Conservation (phyloP, 768 basidiomycete species). For the Mycena galericulata region DNA sequence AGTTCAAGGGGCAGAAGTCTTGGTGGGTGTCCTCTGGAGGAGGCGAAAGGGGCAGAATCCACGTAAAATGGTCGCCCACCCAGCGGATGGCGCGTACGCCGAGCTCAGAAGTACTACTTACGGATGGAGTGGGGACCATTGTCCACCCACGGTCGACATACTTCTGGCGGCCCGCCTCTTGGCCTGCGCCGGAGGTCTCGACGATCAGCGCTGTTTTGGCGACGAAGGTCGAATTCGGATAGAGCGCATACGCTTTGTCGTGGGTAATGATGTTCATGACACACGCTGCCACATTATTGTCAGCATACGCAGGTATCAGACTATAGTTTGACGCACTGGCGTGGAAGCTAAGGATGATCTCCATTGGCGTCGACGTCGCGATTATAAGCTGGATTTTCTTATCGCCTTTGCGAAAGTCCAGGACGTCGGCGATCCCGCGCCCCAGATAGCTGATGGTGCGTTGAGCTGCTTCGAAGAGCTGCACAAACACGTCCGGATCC, state of each 20-base stretch:
- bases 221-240: slow-evolving; percentile 55
- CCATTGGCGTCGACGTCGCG: slow-evolving; percentile 45
- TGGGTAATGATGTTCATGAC: slow-evolving; percentile 60
- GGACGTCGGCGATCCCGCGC: slow-evolving; percentile 44
- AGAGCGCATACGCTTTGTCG: slow-evolving; percentile 54
- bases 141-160: slow-evolving; percentile 54
- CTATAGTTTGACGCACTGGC: slow-evolving; percentile 61
- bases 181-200: not conserved
- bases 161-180: slow-evolving; percentile 42
- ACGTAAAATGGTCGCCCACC: slow-evolving; percentile 22
- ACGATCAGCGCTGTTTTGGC: slow-evolving; percentile 37
- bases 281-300: slow-evolving; percentile 42
- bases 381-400: slow-evolving; percentile 57
- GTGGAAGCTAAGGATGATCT: slow-evolving; percentile 59
- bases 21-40: not conserved
- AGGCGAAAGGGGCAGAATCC: slow-evolving; percentile 14
- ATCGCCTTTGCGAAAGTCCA: slow-evolving; percentile 45
- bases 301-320: not conserved
- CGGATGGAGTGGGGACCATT: slow-evolving; percentile 3
- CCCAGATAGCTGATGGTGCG: slow-evolving; percentile 36
- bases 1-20: slow-evolving; percentile 16
- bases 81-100: not conserved
- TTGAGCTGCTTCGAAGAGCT: slow-evolving; percentile 5
- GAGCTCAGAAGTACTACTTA: not conserved
- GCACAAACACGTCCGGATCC: not conserved